Evolutionary conservation across 257 asterid species (phyloP), one percentile per base, ranked within the genome.

Genomic region (Nicotiana paniculata): DNA sequence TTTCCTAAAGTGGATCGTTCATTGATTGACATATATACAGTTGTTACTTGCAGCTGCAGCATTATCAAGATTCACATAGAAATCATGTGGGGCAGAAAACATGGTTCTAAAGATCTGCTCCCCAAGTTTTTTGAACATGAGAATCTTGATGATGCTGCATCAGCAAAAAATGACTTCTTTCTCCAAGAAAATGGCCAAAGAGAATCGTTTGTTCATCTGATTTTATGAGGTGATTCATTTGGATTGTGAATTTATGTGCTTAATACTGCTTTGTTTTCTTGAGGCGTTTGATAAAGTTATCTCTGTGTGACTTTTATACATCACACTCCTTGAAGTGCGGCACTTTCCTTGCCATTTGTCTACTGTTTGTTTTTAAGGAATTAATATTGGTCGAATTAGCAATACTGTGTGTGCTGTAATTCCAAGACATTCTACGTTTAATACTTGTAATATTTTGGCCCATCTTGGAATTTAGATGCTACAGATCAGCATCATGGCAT

Each of bases 71-170:
- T 86, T 86, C 89, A 81, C 85, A 75, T 82, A 39, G 17, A 30
- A 70, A 32, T 32, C 0, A 75, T 33, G 39, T 24, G 79, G 79
- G 4, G 77, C 54, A 39, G 54, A 72, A 10, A 21, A 18, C 11
- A 39, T 39, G 13, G 9, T 15, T 48, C 1, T 12, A 30, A 16
- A 9, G 15, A 24, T 67, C 33, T 80, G 81, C 78, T 39, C 63
- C 18, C 37, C 21, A 21, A 5, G 17, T 35, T 43, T 62, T 43
- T 77, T 86, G 37, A 28, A 11, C 6, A 81, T 82, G 90, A 77
- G 89, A 87, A 87, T 87, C 89, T 78, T 87, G 89, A 84, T 87
- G 89, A 87, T 87, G 90, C 88, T 87, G 90, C 90, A 85, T 75
- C 88, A 54, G 86, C 90, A 80, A 61, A 82, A 82, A 54, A 68